Conservation (phyloP, 75 land plant species). For the Pinus taeda region DNA sequence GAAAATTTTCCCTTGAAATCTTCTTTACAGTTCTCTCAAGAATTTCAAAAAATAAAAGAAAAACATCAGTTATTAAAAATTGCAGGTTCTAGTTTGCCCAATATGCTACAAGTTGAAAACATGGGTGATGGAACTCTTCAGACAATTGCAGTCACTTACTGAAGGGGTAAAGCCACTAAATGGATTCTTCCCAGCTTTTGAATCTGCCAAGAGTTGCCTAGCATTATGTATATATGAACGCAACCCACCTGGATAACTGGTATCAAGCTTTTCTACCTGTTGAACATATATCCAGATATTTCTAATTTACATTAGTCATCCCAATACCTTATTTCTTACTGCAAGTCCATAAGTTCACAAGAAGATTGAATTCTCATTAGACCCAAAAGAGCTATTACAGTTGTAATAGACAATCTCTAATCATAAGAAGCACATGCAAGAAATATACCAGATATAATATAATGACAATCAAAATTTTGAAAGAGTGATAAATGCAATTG, state of each 20-base stretch:
- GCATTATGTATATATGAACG: conserved; percentile 82
- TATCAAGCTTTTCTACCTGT: conserved; percentile 70
- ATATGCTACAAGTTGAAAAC: not conserved
- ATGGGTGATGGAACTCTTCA: not conserved
- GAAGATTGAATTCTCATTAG: not conserved
- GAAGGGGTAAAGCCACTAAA: conserved; percentile 91
- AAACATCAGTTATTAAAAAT: not conserved
- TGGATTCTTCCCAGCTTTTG: conserved; percentile 92
- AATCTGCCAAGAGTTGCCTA: conserved; percentile 76
- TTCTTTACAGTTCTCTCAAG: not conserved
- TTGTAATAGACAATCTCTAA: not conserved
- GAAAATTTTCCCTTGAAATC: not conserved
- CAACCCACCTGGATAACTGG: conserved; percentile 92
- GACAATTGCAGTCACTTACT: conserved; percentile 38
- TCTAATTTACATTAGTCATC: not conserved
- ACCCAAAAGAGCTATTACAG: not conserved
- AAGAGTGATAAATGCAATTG: not conserved
- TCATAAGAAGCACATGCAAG: not conserved
- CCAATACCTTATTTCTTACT: not conserved
- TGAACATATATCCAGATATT: not conserved
- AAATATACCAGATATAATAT: not conserved
- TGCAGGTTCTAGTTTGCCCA: not conserved
- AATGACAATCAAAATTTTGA: not conserved
- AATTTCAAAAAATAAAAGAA: not conserved
- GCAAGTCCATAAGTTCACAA: not conserved